Base-by-base conservation (phyloP, 164 flowering plant genomes). In the Umbilicus rupestris region DNA sequence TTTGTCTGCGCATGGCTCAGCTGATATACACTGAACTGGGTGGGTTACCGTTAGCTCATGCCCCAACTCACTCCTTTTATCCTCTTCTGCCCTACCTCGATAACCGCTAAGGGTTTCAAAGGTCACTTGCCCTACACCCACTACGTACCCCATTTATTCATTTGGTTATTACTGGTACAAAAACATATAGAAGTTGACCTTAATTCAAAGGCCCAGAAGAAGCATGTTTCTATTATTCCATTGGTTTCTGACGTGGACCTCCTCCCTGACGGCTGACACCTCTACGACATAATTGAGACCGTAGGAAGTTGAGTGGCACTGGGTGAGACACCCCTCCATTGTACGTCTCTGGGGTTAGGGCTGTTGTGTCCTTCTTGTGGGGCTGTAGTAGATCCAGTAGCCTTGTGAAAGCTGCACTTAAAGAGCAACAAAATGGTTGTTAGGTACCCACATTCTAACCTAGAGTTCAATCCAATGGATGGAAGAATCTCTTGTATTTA, bases 241-340 rank as follows among this genome's bases (percentile, higher is more conserved):
- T 47, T 47, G 52, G 57, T 20, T 50, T 50, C 57, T 50, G 57
- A 50, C 20, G 57, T 20, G 29, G 57, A 50, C 57, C 28, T 50
- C 7, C 28, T 20, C 12, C 28, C 28, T 8, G 28, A 50, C 11
- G 22, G 57, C 3, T 8, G 57, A 50, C 57, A 50, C 29, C 57
- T 50, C 57, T 50, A 7, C 22, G 57, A 50, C 20, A 50, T 22
- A 7, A 50, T 20, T 44, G 19, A 20, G 37, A 20, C 22, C 57
- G 7, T 20, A 50, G 57, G 20, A 28, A 22, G 28, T 8, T 50
- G 28, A 47, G 52, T 50, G 57, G 57, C 22, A 50, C 57, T 50
- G 57, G 28, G 7, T 8, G 29, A 20, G 57, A 22, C 57, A 50
- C 28, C 57, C 10, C 57, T 50, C 29, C 3, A 22, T 50, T 50